Percentiles rank a stretch among this genome's conserved stretches.
phyloP scores from a whole-genome alignment of 2,329 filamentous ascomycete genomes.

The Zasmidium cellare region DNA sequence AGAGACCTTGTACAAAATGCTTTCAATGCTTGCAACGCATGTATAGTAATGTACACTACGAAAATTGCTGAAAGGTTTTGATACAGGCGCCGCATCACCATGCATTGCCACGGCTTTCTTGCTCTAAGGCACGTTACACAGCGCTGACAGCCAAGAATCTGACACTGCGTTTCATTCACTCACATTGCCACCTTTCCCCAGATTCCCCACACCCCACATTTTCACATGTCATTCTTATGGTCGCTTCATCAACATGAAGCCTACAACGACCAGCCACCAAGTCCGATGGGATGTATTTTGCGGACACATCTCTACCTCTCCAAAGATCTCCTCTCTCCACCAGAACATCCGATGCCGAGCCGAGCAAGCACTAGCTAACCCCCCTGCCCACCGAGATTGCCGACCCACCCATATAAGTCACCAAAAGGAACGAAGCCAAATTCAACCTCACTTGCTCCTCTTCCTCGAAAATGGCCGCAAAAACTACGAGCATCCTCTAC shows the following conservation, averaged over 20 bases:
- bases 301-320: no score
- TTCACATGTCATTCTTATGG: background rate
- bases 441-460: background rate
- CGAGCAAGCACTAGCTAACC: no score
- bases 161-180: background rate
- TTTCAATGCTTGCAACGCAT: background rate
- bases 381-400: no score
- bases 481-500: slow-evolving; percentile 27
- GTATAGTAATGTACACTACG: background rate
- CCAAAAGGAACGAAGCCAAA: background rate
- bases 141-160: background rate
- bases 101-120: no score
- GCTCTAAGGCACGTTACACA: background rate
- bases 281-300: no score
- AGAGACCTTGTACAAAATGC: no score
- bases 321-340: no score
- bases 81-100: no score
- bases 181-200: background rate
- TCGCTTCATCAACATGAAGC: background rate
- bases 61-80: background rate
- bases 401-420: background rate
- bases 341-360: no score
- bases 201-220: background rate
- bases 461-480: slow-evolving; percentile 7
- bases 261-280: no score